Conservation (phyloP, 1,139 yeast species). For the Diutina ranongensis region DNA sequence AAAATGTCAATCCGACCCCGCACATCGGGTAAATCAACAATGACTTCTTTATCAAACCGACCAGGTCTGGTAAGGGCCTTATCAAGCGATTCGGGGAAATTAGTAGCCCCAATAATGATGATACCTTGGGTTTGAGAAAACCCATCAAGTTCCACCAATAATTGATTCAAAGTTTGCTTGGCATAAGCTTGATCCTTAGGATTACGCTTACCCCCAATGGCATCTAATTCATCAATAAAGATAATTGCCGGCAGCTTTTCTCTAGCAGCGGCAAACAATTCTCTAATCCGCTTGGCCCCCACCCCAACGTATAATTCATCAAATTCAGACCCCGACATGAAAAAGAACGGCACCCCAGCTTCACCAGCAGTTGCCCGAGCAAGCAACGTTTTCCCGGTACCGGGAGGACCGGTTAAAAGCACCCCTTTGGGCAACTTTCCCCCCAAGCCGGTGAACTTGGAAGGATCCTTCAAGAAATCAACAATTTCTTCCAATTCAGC, state of each 20-base stretch:
- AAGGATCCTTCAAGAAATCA: constrained; percentile 90
- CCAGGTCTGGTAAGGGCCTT: constrained; percentile 98
- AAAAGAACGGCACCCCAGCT: constrained; percentile 97
- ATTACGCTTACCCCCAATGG: constrained; percentile 95
- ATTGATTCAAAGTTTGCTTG: constrained; percentile 90
- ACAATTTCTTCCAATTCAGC: constrained; percentile 95
- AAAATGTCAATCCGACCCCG: constrained; percentile 92
- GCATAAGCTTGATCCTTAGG: constrained; percentile 98
- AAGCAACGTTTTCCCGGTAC: constrained; percentile 95
- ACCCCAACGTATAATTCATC: constrained; percentile 98
- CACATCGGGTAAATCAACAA: constrained; percentile 94
- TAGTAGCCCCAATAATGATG: constrained; percentile 94
- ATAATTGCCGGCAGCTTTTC: constrained; percentile 95
- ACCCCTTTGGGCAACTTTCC: constrained; percentile 98
- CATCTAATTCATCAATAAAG: constrained; percentile 93
- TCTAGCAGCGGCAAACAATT: constrained; percentile 84
- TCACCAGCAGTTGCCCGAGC: constrained; percentile 99
- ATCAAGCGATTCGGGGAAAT: constrained; percentile 93
- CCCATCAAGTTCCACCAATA: constrained; percentile 93
- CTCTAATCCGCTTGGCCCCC: constrained; percentile 96
- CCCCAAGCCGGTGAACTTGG: constrained; percentile 91
- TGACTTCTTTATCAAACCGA: constrained; percentile 90
- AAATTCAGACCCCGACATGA: constrained; percentile 97
- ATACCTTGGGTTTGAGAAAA: constrained; percentile 89
- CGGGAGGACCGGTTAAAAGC: constrained; percentile 95